Conservation (phyloP, 495 filamentous ascomycete species). For the Neurospora sublineolata region DNA sequence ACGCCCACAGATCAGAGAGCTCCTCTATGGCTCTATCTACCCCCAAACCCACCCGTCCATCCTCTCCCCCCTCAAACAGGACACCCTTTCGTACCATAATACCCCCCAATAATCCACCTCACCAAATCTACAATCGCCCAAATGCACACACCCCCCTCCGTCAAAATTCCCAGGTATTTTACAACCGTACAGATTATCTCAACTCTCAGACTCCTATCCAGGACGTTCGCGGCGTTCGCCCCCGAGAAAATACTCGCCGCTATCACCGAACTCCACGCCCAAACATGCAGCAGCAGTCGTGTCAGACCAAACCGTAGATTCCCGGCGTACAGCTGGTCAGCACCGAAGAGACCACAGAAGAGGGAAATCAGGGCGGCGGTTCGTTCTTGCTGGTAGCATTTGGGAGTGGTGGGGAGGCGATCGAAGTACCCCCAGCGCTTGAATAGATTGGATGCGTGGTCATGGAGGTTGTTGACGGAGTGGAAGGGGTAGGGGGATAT, state of each 20-base stretch:
- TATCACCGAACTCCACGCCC: background rate
- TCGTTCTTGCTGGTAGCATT: background rate
- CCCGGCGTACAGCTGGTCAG: background rate
- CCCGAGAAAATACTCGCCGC: accelerated
- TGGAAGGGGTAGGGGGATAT: background rate
- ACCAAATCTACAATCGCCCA: background rate
- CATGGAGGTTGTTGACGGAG: background rate
- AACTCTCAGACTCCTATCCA: background rate
- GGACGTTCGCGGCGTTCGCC: accelerated
- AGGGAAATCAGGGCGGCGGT: background rate
- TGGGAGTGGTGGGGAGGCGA: background rate
- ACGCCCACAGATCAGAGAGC: too few species aligned
- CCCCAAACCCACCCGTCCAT: background rate
- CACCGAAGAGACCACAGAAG: background rate
- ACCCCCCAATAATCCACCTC: background rate
- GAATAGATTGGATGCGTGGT: background rate
- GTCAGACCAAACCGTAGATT: background rate
- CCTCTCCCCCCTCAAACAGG: background rate
- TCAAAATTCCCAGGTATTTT: background rate
- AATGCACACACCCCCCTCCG: background rate
- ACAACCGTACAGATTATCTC: background rate
- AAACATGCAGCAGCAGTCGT: background rate
- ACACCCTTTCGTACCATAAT: background rate
- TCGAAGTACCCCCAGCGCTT: background rate
- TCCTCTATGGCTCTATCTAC: background rate